Evolutionary conservation across 2,329 filamentous ascomycete genomes (phyloP), one percentile per base, ranked within the genome.

Genomic region (Trichoderma sp.): DNA sequence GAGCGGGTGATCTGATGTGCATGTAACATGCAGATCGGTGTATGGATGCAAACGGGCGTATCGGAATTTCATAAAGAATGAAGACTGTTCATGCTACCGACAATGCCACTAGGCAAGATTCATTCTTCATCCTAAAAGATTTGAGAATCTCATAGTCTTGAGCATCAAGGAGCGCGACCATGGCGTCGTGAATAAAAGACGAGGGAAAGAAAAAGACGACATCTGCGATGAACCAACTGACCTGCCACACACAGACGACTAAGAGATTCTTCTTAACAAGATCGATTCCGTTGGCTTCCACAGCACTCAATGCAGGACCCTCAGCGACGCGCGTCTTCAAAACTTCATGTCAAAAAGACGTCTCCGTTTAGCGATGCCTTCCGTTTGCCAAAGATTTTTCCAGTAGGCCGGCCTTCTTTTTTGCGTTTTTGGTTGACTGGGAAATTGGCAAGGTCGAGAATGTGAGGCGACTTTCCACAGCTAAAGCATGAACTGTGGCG

Each of bases 401-500:
- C 17, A 59, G 28, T n/a, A 59, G 23, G 26, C 23, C 57, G 20
- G 57, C 8, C 8, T 20, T 62, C 9, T 36, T 26, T 20, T 53
- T 53, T 3, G n/a, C 4, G 0, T 43, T 62, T 62, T 36, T 26
- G 39, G 67, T 20, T 7, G 36, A 43, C n/a, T 32, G 39, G 53
- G 67, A 69, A 69, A 69, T 53, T 36, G 57, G 57, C 57, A 61
- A 53, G 32, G 57, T 62, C 15, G n/a, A 61, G 30, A 36, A 50
- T 32, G 36, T 47, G 67, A 68, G 67, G 67, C 39, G 67, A 69
- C 67, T 62, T 69, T 53, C 55, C 23, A 8, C n/a, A 62, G 55
- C 66, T 50, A 57, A 34, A 69, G 67, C 28, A 58, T 68, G 34
- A 69, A 57, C 20, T 69, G 67, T 69, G 67, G 67, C 67, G 67